phyloP scores from a whole-genome alignment of 1,284 basidiomycete species.

The Ceratobasidium sp. region DNA sequence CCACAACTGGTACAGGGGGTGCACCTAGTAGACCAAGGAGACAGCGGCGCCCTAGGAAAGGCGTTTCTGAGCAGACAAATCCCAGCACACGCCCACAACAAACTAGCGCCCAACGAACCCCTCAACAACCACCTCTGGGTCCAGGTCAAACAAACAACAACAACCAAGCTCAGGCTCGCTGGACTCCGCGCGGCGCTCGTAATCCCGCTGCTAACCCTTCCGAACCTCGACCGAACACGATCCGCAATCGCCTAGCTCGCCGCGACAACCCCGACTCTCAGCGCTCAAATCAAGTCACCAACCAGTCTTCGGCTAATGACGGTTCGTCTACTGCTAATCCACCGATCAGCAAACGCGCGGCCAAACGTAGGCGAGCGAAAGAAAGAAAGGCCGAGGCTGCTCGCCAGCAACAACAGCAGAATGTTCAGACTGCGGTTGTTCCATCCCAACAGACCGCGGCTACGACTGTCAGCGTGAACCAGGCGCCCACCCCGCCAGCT shows the following conservation, averaged over 20 bases:
- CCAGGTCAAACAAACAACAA: not conserved
- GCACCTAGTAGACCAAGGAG: not conserved
- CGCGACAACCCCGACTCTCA: not conserved
- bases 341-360: slow-evolving; percentile 1
- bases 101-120: not conserved
- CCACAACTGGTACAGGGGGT: not conserved
- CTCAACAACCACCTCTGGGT: not conserved
- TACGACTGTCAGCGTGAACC: not conserved
- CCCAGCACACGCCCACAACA: not conserved
- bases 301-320: not conserved
- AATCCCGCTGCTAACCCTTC: not conserved
- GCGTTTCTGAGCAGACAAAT: not conserved
- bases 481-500: not conserved
- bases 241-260: not conserved
- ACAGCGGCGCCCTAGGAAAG: not conserved
- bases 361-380: not conserved
- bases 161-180: not conserved
- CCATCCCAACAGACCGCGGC: not conserved
- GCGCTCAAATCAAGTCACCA: not conserved
- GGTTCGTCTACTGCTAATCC: not conserved
- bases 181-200: not conserved
- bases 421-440: not conserved
- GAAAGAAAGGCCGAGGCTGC: not conserved
- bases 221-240: not conserved
- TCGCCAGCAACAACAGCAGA: not conserved